Evolutionary conservation across 768 basidiomycete species (phyloP).

Genomic region (Chalciporus sphaerocephalus): DNA sequence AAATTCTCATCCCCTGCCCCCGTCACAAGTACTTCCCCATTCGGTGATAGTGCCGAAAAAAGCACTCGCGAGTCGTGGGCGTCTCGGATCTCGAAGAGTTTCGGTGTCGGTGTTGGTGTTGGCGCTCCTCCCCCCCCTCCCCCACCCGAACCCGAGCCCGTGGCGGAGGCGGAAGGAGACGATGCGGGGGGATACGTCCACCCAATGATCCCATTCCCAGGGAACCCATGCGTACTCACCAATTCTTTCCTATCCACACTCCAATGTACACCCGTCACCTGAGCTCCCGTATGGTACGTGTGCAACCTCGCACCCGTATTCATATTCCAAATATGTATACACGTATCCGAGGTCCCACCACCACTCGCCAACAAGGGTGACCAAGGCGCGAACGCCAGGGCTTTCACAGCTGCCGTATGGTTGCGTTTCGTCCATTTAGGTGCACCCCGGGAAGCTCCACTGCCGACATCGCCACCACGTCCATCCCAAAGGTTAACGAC

Average conservation of each 20-base stretch:
- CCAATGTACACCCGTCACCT: slow-evolving; percentile 90
- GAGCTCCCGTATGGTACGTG: slow-evolving; percentile 79
- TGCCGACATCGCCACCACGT: slow-evolving; percentile 52
- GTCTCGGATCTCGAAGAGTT: slow-evolving; percentile 62
- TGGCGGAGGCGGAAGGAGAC: slow-evolving; percentile 57
- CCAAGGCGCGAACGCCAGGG: slow-evolving; percentile 98
- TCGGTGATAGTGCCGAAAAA: slow-evolving; percentile 80
- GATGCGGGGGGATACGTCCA: slow-evolving; percentile 68
- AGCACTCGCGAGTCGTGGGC: slow-evolving; percentile 92
- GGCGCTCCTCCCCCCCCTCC: slow-evolving; percentile 25
- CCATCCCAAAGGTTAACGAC: slow-evolving; percentile 98
- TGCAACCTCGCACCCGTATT: slow-evolving; percentile 90
- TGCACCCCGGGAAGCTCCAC: slow-evolving; percentile 45
- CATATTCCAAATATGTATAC: slow-evolving; percentile 86
- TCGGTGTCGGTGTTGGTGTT: slow-evolving; percentile 15
- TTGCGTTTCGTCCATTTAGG: slow-evolving; percentile 91
- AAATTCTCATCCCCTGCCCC: slow-evolving; percentile 94
- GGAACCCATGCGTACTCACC: slow-evolving; percentile 90
- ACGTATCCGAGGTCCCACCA: slow-evolving; percentile 92
- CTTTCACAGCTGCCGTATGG: slow-evolving; percentile 86
- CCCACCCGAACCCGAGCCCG: slow-evolving; percentile 50
- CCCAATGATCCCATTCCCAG: slow-evolving; percentile 77
- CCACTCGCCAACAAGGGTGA: slow-evolving; percentile 86
- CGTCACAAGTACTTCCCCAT: slow-evolving; percentile 87
- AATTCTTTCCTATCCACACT: slow-evolving; percentile 86